Base-by-base conservation (phyloP, 441 rosid genomes). In the Daphne laureola region DNA sequence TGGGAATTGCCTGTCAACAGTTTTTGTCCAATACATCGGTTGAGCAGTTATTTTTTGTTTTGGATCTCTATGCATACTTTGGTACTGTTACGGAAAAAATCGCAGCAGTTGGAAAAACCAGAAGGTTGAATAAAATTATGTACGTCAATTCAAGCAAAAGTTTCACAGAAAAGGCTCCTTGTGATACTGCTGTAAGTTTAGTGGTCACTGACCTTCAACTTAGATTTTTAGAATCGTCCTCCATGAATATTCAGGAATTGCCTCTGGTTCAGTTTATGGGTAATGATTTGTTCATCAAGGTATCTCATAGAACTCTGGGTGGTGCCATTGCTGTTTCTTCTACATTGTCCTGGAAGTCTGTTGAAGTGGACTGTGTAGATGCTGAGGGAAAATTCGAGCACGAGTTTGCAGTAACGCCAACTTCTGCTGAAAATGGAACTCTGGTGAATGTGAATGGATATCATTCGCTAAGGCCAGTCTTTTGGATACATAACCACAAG, bases 241-340 rank as follows among this genome's bases (percentile, higher is more conserved):
- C 79, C 35, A 47, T 55, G 44, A 65, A 74, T 57, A 74, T 68
- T 58, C 83, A 83, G 73, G 95, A 73, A 64, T 71, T 62, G 81
- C 97, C 96, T 56, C 80, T 93, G 35, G 99, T 82, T 76, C 97
- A 83, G 67, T 90, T 93, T 69, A 67, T 65, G 58, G 99, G 97
- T 60, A 83, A 85, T 55, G 82, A 76, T 74, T 79, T 93, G 70
- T 73, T 56, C 53, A 59, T 82, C 68, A 90, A 90, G 75, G 97
- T 93, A 62, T 48, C 80, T 73, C 97, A 93, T 62, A 87, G 96
- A 78, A 87, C 96, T 51, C 97, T 93, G 43, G 97, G 99, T 18
- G 99, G 99, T 57, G 99, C 99, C 27, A 55, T 90, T 66, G 99
- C 83, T 56, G 86, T 90, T 67, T 90, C 99, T 44, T 93, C 95